Evolutionary conservation across 176 grass and related monocot genomes (phyloP), one percentile per base, ranked within the genome.

Genomic region (Tuctoria greenei): DNA sequence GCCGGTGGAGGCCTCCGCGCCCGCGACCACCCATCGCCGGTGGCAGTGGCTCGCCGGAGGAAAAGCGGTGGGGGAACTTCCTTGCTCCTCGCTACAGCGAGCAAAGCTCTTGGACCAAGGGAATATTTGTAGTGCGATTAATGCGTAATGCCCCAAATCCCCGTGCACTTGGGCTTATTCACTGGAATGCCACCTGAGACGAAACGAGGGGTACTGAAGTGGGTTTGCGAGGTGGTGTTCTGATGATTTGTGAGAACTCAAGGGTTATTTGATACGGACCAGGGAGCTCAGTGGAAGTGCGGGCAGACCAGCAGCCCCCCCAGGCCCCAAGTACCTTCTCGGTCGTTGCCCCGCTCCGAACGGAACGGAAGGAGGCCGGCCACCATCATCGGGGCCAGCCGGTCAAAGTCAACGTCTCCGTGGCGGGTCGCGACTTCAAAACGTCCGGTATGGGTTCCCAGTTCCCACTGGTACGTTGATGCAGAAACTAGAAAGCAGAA

Each of bases 111-210:
- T 2, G 58, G 50, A 21, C 18, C 50, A 54, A 35, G 5, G 81
- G 72, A 78, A 84, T 60, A 87, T 87, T 90, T 88, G 87, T 88
- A 85, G 78, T 44, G 72, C 61, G 39, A 11, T 2, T 8, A 4
- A 40, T 2, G 11, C 5, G 1, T 8, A 4, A 40, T 2, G 11
- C 5, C 7, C 1, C 1, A 38, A 61, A 15, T 8, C 11, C 43
- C 67, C 72, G 0, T 52, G 54, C 12, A 16, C 0, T 25, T 47
- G 2, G 6, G 0, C 0, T 0, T 1, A 90, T 87, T 82, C 66
- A 82, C 91, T 25, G 1, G 0, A 70, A 25, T 65, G 26, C 26
- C 81, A 77, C 35, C 4, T 14, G 1, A 0, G 1, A 16, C 40
- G 15, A 5, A 0, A 7, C 2, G 6, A 43, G 8, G 42, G 12